These are phyloP conservation scores for Huntiella moniliformis DNA, from an alignment of 2,329 filamentous ascomycete species.

Conservation along the genomic window DNA sequence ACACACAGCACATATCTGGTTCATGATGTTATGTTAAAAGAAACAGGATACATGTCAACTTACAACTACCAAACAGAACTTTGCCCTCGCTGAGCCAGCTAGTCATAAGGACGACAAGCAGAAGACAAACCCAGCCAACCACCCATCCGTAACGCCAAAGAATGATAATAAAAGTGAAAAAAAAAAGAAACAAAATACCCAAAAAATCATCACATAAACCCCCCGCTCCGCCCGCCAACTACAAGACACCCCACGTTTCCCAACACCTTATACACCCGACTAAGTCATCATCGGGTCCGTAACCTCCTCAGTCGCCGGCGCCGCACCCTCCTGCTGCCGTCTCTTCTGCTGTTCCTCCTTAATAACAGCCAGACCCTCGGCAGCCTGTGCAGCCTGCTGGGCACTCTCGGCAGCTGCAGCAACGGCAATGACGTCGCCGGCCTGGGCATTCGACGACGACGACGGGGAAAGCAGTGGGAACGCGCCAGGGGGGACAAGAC, in stretches of 20 bases:
- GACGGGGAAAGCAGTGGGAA: not conserved
- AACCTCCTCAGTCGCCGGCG: not conserved
- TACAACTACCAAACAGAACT: too few species aligned
- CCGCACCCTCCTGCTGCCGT: slow-evolving; percentile 22
- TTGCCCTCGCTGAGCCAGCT: too few species aligned
- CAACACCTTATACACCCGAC: not conserved
- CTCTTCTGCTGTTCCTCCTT: slow-evolving; percentile 15
- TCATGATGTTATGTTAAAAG: too few species aligned
- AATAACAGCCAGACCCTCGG: not conserved
- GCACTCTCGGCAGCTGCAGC: not conserved
- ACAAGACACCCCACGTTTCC: not conserved
- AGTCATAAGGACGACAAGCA: not conserved
- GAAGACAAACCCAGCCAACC: not conserved
- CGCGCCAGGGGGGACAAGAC: not conserved
- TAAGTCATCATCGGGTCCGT: slow-evolving; percentile 4
- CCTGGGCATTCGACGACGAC: not conserved
- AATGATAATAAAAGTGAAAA: not conserved
- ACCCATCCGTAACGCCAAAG: not conserved
- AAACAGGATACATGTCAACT: too few species aligned
- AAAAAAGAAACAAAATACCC: not conserved
- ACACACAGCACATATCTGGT: too few species aligned
- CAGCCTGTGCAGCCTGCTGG: not conserved
- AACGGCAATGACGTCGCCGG: not conserved
- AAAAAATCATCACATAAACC: not conserved
- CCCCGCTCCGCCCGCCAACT: not conserved